A percentile compares a stretch with the other conserved stretches of the same genome.
phyloP scores from a whole-genome alignment of 225 moss, liverwort and hornwort genomes.

The Antitrichia curtipendula region DNA sequence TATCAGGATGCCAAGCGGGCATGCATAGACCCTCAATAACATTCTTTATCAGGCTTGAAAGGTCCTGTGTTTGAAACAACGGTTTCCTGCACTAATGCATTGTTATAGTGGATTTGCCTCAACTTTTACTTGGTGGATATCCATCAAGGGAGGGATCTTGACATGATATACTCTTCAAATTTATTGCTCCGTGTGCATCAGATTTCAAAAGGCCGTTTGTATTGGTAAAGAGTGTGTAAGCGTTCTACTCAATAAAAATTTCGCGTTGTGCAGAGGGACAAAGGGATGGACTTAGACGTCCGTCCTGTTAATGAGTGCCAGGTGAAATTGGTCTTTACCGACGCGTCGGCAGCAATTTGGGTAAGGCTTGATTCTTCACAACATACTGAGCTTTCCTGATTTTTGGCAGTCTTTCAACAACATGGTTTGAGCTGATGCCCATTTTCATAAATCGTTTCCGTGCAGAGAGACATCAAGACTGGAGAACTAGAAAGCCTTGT shows the following conservation, averaged over 20 bases:
- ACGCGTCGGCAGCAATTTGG: conserved; percentile 36
- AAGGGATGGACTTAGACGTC: conserved; percentile 13
- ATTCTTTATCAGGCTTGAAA: neutral
- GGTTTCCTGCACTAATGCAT: neutral
- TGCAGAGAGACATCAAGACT: conserved; percentile 29
- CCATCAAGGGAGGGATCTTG: neutral
- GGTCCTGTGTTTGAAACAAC: neutral
- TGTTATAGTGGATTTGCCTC: neutral
- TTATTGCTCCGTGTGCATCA: neutral
- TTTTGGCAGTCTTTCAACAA: neutral
- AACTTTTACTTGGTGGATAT: neutral
- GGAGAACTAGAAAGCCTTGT: conserved; percentile 26
- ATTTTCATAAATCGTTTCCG: neutral
- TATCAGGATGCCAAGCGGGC: neutral
- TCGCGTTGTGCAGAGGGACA: conserved; percentile 12
- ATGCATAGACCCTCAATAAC: neutral
- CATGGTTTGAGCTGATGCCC: neutral
- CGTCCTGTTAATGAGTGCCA: conserved; percentile 10
- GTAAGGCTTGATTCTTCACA: neutral
- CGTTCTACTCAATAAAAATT: neutral
- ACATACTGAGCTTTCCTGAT: neutral
- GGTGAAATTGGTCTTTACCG: conserved; percentile 19
- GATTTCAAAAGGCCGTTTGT: neutral
- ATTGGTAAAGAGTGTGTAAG: neutral
- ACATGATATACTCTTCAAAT: too few species aligned